phyloP scores from a whole-genome alignment of 176 grass and related monocot genomes.

The Eleusine indica region DNA sequence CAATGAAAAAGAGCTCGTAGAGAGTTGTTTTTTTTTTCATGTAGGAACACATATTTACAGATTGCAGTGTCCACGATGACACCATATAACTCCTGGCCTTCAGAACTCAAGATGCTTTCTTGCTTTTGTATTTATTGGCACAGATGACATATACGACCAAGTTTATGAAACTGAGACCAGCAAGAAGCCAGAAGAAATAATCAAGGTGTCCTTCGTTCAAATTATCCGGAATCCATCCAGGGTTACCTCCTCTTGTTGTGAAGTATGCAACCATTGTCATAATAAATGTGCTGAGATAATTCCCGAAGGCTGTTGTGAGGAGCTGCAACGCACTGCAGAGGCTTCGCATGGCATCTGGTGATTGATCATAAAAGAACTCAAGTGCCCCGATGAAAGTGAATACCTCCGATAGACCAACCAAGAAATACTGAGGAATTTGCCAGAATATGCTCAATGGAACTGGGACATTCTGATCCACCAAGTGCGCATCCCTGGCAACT shows the following conservation, averaged over 20 bases:
- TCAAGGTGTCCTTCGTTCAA: constrained; percentile 80
- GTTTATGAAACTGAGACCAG: constrained; percentile 70
- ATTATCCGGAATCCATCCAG: constrained; percentile 92
- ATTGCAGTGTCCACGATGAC: background rate
- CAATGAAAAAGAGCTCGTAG: background rate
- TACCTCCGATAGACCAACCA: constrained; percentile 73
- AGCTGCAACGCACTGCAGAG: constrained; percentile 78
- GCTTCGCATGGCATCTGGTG: constrained; percentile 84
- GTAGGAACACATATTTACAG: constrained; percentile 19
- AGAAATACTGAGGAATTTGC: constrained; percentile 86
- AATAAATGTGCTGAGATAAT: constrained; percentile 81
- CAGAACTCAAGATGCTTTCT: constrained; percentile 62
- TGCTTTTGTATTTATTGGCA: constrained; percentile 68
- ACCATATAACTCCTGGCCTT: background rate
- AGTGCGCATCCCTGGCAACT: constrained; percentile 50
- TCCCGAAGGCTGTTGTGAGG: constrained; percentile 59
- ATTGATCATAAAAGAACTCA: constrained; percentile 87
- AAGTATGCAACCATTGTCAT: constrained; percentile 69
- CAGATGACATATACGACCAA: constrained; percentile 61
- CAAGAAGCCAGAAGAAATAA: constrained; percentile 87
- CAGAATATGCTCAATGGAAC: constrained; percentile 88
- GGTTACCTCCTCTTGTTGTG: constrained; percentile 60
- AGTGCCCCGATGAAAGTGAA: constrained; percentile 82
- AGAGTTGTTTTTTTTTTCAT: background rate
- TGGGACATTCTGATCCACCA: constrained; percentile 62